Base-by-base conservation (phyloP, 2,329 filamentous ascomycete genomes). In the Diaporthe ampelina region DNA sequence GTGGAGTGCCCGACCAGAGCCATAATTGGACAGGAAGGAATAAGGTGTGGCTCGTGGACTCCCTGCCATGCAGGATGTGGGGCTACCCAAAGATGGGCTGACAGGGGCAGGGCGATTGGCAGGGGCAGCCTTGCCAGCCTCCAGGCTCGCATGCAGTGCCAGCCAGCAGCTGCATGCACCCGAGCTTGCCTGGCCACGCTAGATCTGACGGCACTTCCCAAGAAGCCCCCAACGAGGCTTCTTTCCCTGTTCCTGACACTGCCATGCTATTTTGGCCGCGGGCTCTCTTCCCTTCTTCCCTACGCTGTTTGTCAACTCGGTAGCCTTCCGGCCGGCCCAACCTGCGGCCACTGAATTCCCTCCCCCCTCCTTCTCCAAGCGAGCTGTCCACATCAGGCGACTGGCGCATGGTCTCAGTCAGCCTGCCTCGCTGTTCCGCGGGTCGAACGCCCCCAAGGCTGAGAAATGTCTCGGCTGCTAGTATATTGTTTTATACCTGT, bases 41-140 rank as follows among this genome's bases (percentile, higher is more conserved):
- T 50, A 73, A 58, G 61, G 40, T 73, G 71, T 73, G 71, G 71
- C 48, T 48, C 61, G 50, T 73, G 61, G 35, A 40, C 19, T 58
- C 59, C 61, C 50, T 73, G 71, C 26, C 29, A 15, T 43, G 56
- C 29, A 43, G 40, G 40, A 58, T 70, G 26, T 59, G 68, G 68
- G 32, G 52, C 40, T 17, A 10, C 45, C 24, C 45, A 24, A 37
- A 19, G 26, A 58, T 50, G 43, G 54, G 69, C 69, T 71, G 56
- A 32, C 69, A 70, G 32, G 56, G 56, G 19, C 56, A 61, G 43
- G 56, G 54, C 29, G 63, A 15, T 3, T 50, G 32, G 32, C 67
- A 70, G 40, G 67, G 67, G 40, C 37, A 58, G 52, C 67, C 54
- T 57, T 58, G 54, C 67, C 67, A 54, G 45, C 54, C 54, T 37